phyloP scores from a whole-genome alignment of 352 stramenopile genomes.

The Globisporangium okanoganense region DNA sequence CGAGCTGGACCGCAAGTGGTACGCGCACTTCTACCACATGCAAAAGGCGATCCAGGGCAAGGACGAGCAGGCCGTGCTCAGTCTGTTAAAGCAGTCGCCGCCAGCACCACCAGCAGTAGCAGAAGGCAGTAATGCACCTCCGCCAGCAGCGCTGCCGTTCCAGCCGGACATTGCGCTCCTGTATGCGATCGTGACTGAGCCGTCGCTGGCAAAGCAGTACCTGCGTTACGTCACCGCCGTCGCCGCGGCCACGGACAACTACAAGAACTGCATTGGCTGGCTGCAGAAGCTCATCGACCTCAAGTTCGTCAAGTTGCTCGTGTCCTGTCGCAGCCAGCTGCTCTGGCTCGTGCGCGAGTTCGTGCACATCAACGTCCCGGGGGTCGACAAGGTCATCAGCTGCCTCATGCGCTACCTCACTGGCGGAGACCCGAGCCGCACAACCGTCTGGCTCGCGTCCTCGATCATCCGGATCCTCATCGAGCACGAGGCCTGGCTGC shows the following conservation, averaged over 20 bases:
- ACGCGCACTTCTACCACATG: conserved; percentile 83
- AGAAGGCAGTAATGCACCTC: conserved; percentile 1
- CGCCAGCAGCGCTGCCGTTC: conserved; percentile 41
- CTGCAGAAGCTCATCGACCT: conserved; percentile 81
- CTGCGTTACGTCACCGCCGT: conserved; percentile 67
- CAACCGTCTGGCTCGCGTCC: conserved; percentile 71
- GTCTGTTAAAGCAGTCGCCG: conserved; percentile 58
- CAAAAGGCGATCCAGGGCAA: conserved; percentile 78
- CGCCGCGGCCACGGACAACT: conserved; percentile 43
- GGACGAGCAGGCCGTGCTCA: conserved; percentile 47
- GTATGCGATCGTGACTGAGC: conserved; percentile 76
- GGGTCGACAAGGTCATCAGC: conserved; percentile 74
- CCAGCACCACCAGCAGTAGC: conserved; percentile 14
- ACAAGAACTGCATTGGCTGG: conserved; percentile 72
- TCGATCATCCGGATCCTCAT: conserved; percentile 76
- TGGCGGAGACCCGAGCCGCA: conserved; percentile 61
- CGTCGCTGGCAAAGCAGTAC: conserved; percentile 66
- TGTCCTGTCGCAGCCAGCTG: conserved; percentile 68
- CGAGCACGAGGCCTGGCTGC: conserved; percentile 73
- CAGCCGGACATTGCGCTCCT: conserved; percentile 77
- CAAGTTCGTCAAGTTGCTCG: conserved; percentile 79
- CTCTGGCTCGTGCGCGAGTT: conserved; percentile 79
- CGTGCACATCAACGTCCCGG: conserved; percentile 64
- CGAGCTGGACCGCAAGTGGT: conserved; percentile 85
- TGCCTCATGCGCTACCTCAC: conserved; percentile 71